Conservation (phyloP, 2,329 filamentous ascomycete genomes). For the Fusarium sp. region DNA sequence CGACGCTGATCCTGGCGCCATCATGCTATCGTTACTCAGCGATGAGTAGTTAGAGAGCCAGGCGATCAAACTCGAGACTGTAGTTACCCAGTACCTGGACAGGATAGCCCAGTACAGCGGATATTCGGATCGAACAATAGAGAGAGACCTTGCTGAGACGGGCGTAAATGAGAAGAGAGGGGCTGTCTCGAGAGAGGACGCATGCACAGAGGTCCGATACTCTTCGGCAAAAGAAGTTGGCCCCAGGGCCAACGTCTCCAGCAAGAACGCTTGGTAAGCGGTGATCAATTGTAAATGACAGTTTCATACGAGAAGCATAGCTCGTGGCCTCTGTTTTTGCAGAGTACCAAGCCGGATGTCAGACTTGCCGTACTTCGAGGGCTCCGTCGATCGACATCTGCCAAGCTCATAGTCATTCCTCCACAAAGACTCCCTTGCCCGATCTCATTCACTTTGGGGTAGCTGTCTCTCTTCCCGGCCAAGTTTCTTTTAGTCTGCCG, state of each 20-base stretch:
- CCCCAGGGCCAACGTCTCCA: not conserved
- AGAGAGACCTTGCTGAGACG: not conserved
- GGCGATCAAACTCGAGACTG: not conserved
- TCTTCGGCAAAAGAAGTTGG: conserved; percentile 21
- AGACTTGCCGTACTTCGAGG: conserved; percentile 35
- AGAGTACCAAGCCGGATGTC: conserved; percentile 45
- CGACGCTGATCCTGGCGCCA: not conserved
- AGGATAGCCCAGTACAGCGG: not conserved
- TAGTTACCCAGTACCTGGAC: not conserved
- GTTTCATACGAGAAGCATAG: conserved; percentile 10
- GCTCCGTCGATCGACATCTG: conserved; percentile 37
- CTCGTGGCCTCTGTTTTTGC: conserved; percentile 3
- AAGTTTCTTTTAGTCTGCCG: not conserved
- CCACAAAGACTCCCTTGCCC: conserved; percentile 15
- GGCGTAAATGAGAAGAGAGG: not conserved
- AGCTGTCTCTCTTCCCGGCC: not conserved
- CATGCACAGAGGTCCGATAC: conserved; percentile 20
- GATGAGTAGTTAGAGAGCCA: not conserved
- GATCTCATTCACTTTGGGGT: conserved; percentile 1
- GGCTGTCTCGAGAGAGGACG: not conserved
- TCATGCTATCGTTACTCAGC: not conserved
- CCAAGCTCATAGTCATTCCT: conserved; percentile 39
- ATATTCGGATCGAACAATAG: not conserved
- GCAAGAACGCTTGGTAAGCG: conserved; percentile 20
- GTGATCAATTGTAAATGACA: conserved; percentile 6